A percentile compares a stretch with the other conserved stretches of the same genome.
phyloP scores from a whole-genome alignment of 495 filamentous ascomycete species.

The Penicillium crystallinum region DNA sequence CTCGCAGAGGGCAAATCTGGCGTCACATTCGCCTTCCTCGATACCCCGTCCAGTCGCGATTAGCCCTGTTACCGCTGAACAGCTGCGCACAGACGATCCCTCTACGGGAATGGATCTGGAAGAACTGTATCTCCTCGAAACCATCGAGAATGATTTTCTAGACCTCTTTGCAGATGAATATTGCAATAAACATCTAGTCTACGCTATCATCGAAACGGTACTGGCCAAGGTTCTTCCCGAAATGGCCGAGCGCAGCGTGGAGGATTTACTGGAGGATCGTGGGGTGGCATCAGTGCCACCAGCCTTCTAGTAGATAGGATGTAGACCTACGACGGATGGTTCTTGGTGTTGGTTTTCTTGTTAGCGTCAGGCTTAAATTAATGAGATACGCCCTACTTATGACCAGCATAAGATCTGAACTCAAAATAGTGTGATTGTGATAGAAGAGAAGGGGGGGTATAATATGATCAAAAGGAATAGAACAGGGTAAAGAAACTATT shows the following conservation, averaged over 20 bases:
- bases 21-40: conserved; percentile 7
- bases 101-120: conserved; percentile 26
- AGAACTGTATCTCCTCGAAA: conserved; percentile 35
- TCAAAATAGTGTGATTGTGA: conserved; percentile 9
- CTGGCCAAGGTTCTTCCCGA: conserved; percentile 80
- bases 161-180: conserved; percentile 76
- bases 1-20: conserved; percentile 2
- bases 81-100: conserved; percentile 11
- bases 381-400: conserved; percentile 11
- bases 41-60: neutral
- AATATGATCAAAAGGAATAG: conserved; percentile 7
- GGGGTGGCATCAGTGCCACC: conserved; percentile 34
- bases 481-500: conserved; percentile 13
- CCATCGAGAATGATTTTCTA: conserved; percentile 51
- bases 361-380: conserved; percentile 2
- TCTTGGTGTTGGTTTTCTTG: neutral
- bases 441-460: conserved; percentile 19
- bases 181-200: conserved; percentile 85
- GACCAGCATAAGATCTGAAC: conserved; percentile 4
- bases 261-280: conserved; percentile 68
- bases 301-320: conserved; percentile 3
- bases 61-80: neutral
- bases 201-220: conserved; percentile 69
- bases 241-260: conserved; percentile 65
- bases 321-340: conserved; percentile 1